Conservation (phyloP, 140 eudicot genomes). For the Bidens hawaiensis region DNA sequence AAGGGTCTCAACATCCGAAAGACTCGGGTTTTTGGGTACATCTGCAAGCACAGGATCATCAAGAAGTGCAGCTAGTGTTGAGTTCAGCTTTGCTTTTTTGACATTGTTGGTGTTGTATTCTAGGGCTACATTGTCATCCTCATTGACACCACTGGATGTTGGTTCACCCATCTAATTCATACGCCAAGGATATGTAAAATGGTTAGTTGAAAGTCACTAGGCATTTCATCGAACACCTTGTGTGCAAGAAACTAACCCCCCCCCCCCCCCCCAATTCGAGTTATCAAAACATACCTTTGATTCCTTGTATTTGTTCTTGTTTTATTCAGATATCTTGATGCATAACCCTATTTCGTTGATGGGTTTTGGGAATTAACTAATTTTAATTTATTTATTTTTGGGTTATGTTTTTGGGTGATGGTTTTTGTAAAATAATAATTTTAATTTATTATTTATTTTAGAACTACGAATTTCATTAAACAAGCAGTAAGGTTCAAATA, state of each 20-base stretch:
- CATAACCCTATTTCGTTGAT: not conserved
- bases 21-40: conserved; percentile 66
- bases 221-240: conserved; percentile 21
- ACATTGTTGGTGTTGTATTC: conserved; percentile 22
- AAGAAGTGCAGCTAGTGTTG: conserved; percentile 77
- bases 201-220: not conserved
- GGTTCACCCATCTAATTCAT: not conserved
- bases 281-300: not conserved
- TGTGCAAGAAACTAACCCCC: conserved; percentile 19
- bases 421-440: too few relatives aligned
- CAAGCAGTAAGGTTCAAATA: too few relatives aligned
- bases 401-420: too few relatives aligned
- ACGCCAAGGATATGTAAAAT: not conserved
- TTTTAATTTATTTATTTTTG: too few relatives aligned
- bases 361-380: not conserved
- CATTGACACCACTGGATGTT: conserved; percentile 24
- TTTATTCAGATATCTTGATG: not conserved
- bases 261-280: not conserved
- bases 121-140: conserved; percentile 30
- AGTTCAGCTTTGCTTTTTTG: not conserved
- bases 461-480: too few relatives aligned
- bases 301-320: not conserved
- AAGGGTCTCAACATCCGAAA: conserved; percentile 83
- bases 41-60: conserved; percentile 85
- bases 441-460: too few relatives aligned